Base-by-base conservation (phyloP, 345 rosid genomes). In the Cardamine occulta region DNA sequence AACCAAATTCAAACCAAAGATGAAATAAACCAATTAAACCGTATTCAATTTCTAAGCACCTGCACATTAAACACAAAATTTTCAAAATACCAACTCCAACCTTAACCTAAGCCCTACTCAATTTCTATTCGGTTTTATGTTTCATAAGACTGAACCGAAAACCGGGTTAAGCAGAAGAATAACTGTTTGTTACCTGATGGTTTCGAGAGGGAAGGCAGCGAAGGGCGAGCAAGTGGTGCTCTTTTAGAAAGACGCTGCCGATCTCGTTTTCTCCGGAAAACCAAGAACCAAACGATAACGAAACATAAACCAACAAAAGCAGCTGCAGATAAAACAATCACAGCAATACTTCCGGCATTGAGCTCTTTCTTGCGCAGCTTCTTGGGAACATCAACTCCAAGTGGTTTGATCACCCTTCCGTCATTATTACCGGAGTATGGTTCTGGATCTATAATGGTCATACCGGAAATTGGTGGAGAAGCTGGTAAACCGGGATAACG, bases 401-500 rank as follows among this genome's bases (percentile, higher is more conserved):
- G 78, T 14, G 99, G 99, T 80, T 90, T 95, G 76, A 81, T 68
- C 5, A 81, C 75, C 66, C 70, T 76, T 45, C 77, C 80, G n/a
- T 72, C 61, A 65, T 83, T 84, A 77, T 54, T 76, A 68, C 88
- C 89, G 0, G 93, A 58, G 79, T 75, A 91, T 39, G 99, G 93
- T 18, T 86, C 93, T 28, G 62, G 86, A 83, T 90, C 91, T 19
- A 81, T 76, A 24, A 87, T 84, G 51, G 70, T 55, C 82, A 79
- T 82, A 63, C 80, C 84, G 0, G 93, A 84, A 62, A 88, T 78
- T 63, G 98, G 98, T 1, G 98, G 99, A 71, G 99, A 86, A 45
- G 92, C 86, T 6, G 99, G 99, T 72, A 95, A 85, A 71, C 97
- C 97, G 44, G 87, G 97, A 80, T 95, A 95, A 59, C 80, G 91